phyloP scores from a whole-genome alignment of 2,329 filamentous ascomycete species.

The Exophiala aquamarina region DNA sequence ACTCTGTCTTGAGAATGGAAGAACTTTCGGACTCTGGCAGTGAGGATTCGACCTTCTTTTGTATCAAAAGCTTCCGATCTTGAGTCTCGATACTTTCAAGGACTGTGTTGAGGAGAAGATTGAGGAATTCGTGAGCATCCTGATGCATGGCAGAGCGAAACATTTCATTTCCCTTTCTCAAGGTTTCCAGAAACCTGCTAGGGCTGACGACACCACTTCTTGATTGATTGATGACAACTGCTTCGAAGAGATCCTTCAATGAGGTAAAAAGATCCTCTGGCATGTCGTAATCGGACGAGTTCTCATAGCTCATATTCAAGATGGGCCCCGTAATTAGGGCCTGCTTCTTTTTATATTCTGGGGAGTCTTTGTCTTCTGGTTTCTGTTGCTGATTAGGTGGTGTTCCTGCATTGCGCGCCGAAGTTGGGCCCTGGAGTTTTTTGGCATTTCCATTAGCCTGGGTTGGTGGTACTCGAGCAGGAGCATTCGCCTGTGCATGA shows the following conservation, averaged over 20 bases:
- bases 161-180: slow-evolving; percentile 94
- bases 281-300: slow-evolving; percentile 81
- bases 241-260: slow-evolving; percentile 93
- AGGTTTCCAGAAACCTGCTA: slow-evolving; percentile 87
- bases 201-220: slow-evolving; percentile 90
- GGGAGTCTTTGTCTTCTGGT: slow-evolving; percentile 91
- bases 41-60: slow-evolving; percentile 50
- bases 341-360: slow-evolving; percentile 97
- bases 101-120: slow-evolving; percentile 91
- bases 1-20: slow-evolving; percentile 54
- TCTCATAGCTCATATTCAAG: slow-evolving; percentile 79
- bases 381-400: slow-evolving; percentile 52
- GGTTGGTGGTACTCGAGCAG: slow-evolving; percentile 50
- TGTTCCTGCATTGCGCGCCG: slow-evolving; percentile 35
- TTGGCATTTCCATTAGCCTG: slow-evolving; percentile 53
- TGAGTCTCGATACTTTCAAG: slow-evolving; percentile 92
- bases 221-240: slow-evolving; percentile 76
- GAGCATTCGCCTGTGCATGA: slow-evolving; percentile 61
- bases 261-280: slow-evolving; percentile 92
- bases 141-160: slow-evolving; percentile 97
- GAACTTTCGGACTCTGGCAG: slow-evolving; percentile 33
- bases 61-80: slow-evolving; percentile 55
- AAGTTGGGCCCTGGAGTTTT: slow-evolving; percentile 30
- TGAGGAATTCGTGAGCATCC: slow-evolving; percentile 96
- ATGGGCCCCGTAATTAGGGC: slow-evolving; percentile 86